Base-by-base conservation (phyloP, 495 filamentous ascomycete species). In the Beverwykella pulmonaria region DNA sequence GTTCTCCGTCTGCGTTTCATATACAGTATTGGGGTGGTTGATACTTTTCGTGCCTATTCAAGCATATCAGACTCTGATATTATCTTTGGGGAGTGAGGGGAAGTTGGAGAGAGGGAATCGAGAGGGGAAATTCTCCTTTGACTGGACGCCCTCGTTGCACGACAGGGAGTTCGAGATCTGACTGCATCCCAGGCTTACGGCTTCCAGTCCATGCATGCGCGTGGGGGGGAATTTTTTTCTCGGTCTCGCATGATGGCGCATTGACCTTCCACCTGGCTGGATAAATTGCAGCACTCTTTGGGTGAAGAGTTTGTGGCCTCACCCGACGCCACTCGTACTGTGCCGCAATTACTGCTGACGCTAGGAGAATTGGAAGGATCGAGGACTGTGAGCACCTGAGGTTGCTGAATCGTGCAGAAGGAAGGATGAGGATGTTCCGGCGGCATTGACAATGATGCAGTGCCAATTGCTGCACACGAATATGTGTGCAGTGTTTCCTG, bases 231-330 rank as follows among this genome's bases (percentile, higher is more conserved):
- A 52, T 17, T 27, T 19, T 32, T 19, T 7, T 6, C 2, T 30
- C 23, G 10, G 4, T 2, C 26, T 29, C 52, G 22, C 27, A 54
- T 17, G 52, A 29, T 32, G 26, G 17, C 52, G 52, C 52, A 32
- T 7, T 32, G 27, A 19, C 52, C 52, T 54, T 26, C 52, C 26
- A 29, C 29, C 32, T 54, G 6, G 25, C 27, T 19, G 52, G 52
- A 34, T 54, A 54, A 54, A 54, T 44, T 44, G 39, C 39, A 44
- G 39, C 39, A n/a, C 15, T 3, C 39, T 44, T 44, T 44, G 39
- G 39, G 5, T 9, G 39, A 12, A 44, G 39, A 44, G 39, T 44
- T 44, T 44, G 39, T 14, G 39, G 39, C 39, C 39, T 44, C 39
- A 14, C 39, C 30, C 39, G 17, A 44, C 39, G 39, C 39, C 39